Evolutionary conservation across 148 eudicot species (phyloP).

Genomic region (Rheum nobile): DNA sequence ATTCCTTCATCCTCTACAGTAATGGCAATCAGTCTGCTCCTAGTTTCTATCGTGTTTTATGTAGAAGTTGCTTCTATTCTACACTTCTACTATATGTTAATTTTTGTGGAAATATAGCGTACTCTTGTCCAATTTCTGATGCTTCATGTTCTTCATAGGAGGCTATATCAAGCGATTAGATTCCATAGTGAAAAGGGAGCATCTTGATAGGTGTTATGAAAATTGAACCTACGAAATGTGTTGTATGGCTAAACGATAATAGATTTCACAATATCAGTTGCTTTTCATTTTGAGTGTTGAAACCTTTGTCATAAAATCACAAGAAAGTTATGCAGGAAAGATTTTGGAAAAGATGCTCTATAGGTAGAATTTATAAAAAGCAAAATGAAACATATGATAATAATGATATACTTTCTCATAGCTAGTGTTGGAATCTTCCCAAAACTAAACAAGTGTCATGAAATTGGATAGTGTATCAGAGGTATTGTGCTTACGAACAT

Average conservation of each 20-base stretch:
- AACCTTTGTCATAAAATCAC: no score
- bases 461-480: background rate
- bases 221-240: no score
- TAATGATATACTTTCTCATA: no score
- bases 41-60: slow-evolving; percentile 63
- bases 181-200: no score
- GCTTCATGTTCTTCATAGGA: slow-evolving; percentile 22
- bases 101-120: background rate
- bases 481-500: background rate
- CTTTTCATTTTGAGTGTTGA: no score
- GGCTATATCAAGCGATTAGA: no score
- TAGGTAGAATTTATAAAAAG: background rate
- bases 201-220: no score
- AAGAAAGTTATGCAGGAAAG: background rate
- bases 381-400: background rate
- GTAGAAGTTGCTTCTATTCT: slow-evolving; percentile 32
- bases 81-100: background rate
- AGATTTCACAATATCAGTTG: no score
- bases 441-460: background rate
- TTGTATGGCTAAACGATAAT: no score
- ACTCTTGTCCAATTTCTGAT: slow-evolving; percentile 8
- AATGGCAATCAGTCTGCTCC: slow-evolving; percentile 1
- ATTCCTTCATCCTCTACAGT: slow-evolving; percentile 2
- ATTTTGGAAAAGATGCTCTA: background rate
- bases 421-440: background rate